Evolutionary conservation across 2,329 filamentous ascomycete species (phyloP), one percentile per base, ranked within the genome.

Genomic region (Ophiostoma pallidulum): DNA sequence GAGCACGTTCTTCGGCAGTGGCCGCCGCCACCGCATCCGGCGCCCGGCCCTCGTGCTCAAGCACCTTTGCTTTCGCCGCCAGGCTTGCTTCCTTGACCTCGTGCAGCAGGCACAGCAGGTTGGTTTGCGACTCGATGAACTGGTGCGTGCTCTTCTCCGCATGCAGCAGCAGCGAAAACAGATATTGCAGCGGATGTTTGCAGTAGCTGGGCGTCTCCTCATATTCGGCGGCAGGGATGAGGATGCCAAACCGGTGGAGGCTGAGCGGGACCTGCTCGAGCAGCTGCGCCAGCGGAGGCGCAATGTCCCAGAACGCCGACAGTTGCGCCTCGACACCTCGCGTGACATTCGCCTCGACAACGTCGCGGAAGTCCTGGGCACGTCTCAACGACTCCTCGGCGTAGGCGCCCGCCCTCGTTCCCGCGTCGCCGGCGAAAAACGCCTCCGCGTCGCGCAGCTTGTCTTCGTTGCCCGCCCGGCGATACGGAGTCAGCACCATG

Each of bases 301-400:
- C 91, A 58, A 97, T 94, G 60, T 98, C 92, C 92, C 92, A 98
- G 63, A 97, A 98, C 0, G 91, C 90, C 9, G 84, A 90, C 3
- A 96, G 75, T 65, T 97, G 92, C 47, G 88, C 78, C 62, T 96
- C 89, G 10, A 97, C 88, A 14, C 91, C 92, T 9, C 86, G 81
- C 18, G 82, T 80, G 19, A 95, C 90, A 47, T 92, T 92, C 56
- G 82, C 75, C 61, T 95, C 88, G 26, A 96, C 79, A 7, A 92
- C 78, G 40, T 76, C 74, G 56, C 86, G 75, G 60, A 97, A 90
- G 19, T 84, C 81, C 56, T 86, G 78, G 18, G 83, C 81, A 12
- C 92, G 81, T 54, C 78, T 74, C 28, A 90, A 69, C 0, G 82
- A 78, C 54, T 89, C 85, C 45, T 78, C 75, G 49, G 88, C 80